Evolutionary conservation across 768 basidiomycete species (phyloP), one percentile per base, ranked within the genome.

Genomic region (Xerocomus brunneocitrinus): DNA sequence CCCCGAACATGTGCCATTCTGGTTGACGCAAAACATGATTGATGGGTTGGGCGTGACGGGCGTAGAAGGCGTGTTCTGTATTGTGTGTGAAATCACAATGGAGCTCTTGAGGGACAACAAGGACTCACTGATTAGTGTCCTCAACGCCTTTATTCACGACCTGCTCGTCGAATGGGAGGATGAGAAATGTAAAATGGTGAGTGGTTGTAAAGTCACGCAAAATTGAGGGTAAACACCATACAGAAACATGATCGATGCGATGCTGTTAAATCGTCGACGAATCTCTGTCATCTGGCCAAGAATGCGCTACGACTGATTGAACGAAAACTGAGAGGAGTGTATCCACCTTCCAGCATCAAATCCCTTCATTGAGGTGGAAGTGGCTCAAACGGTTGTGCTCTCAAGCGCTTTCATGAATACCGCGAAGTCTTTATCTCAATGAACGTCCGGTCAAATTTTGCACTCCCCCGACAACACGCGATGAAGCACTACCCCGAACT

Each of bases 71-170:
- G 87, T 89, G 38, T 98, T 89, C 73, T 87, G 95, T n/a, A 87
- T 85, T 46, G 84, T 94, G 0, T 93, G 91, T 62, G 94, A 98
- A 73, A 82, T 95, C 54, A 90, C 93, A 2, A 77, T 99, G 75
- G 80, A 87, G 54, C 71, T 97, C 32, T 77, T 99, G 24, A 83
- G 92, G 31, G 83, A 87, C 58, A 94, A 98, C 76, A 89, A 86
- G 68, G 94, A 98, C 66, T 87, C 86, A 38, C 74, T 99, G 51
- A 93, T 94, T 87, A 95, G 85, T 66, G 91, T 98, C 0, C 79
- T 99, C 36, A 95, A 98, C 64, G 91, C 97, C 1, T 98, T 98
- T 67, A 83, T 95, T 30, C 95, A 98, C 61, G 97, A 99, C 68
- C 97, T 95, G 1, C 79, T 99, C 3, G 87, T 95, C 31, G 95